Percentiles rank a stretch among this genome's conserved stretches.
Evolutionary conservation across 2,329 filamentous ascomycete species (phyloP).

Genomic region (Cladosporium austrohemisphaericum): DNA sequence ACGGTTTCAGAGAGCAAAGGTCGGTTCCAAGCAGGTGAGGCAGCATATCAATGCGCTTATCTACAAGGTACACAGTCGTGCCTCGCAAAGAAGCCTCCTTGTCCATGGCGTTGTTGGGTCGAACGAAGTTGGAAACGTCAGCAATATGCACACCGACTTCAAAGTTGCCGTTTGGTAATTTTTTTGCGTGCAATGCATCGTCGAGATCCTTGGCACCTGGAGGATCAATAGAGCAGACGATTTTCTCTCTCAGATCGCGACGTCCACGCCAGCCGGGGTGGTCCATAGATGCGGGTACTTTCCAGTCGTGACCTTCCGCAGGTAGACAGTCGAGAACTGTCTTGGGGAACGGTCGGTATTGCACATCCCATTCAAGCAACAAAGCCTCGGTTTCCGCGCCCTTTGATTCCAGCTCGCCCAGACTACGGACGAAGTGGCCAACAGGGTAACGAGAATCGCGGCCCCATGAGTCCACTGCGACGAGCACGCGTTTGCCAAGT

Average conservation of each 20-base stretch:
- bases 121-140: conserved; percentile 98
- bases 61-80: conserved; percentile 94
- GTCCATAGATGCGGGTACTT: conserved; percentile 72
- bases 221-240: conserved; percentile 97
- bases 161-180: conserved; percentile 85
- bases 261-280: conserved; percentile 85
- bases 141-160: conserved; percentile 98
- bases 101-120: conserved; percentile 96
- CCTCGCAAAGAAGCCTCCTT: conserved; percentile 88
- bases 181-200: conserved; percentile 84
- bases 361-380: conserved; percentile 91
- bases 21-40: conserved; percentile 94
- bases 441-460: conserved; percentile 87
- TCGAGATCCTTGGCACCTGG: conserved; percentile 97
- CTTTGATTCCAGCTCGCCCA: conserved; percentile 93
- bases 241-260: conserved; percentile 75
- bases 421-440: conserved; percentile 87
- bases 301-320: conserved; percentile 88
- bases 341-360: conserved; percentile 95
- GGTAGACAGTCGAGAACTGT: conserved; percentile 92
- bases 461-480: conserved; percentile 94
- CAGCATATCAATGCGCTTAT: conserved; percentile 99
- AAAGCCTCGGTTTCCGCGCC: conserved; percentile 96
- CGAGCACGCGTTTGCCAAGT: conserved; percentile 83
- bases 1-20: conserved; percentile 91